Evolutionary conservation across 1,139 yeast genomes (phyloP).

Genomic region (Hyphopichia khmerensis): DNA sequence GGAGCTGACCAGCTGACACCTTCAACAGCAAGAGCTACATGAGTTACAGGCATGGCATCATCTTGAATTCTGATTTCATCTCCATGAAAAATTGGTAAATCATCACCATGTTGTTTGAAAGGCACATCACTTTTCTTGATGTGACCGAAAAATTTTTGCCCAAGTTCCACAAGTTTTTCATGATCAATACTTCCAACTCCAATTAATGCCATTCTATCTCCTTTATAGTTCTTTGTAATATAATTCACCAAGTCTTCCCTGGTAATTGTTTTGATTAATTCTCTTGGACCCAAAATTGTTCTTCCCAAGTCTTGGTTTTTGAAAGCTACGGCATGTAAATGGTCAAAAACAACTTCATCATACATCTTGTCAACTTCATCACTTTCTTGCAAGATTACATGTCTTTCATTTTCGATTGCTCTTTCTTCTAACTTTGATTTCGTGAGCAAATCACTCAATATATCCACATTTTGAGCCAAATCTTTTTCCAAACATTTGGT

Average conservation of each 20-base stretch:
- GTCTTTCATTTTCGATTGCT: slow-evolving; percentile 94
- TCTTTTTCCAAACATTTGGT: slow-evolving; percentile 84
- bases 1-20: slow-evolving; percentile 98
- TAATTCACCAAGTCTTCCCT: slow-evolving; percentile 75
- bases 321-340: slow-evolving; percentile 89
- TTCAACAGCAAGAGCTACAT: slow-evolving; percentile 92
- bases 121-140: slow-evolving; percentile 65
- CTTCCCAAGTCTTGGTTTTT: slow-evolving; percentile 92
- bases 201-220: slow-evolving; percentile 95
- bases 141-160: slow-evolving; percentile 73
- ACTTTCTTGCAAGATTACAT: slow-evolving; percentile 91
- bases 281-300: slow-evolving; percentile 95
- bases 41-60: slow-evolving; percentile 81
- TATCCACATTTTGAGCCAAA: slow-evolving; percentile 82
- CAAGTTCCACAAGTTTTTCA: slow-evolving; percentile 73
- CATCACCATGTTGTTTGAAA: slow-evolving; percentile 74
- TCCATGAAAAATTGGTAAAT: slow-evolving; percentile 77
- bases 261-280: slow-evolving; percentile 77
- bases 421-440: slow-evolving; percentile 75
- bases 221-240: slow-evolving; percentile 84
- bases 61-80: slow-evolving; percentile 87
- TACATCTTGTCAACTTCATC: slow-evolving; percentile 98
- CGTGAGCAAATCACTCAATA: slow-evolving; percentile 85
- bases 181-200: slow-evolving; percentile 96
- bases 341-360: slow-evolving; percentile 97